Evolutionary conservation across 108 stramenopile genomes (phyloP).

Genomic region (Cyclotella baltica): DNA sequence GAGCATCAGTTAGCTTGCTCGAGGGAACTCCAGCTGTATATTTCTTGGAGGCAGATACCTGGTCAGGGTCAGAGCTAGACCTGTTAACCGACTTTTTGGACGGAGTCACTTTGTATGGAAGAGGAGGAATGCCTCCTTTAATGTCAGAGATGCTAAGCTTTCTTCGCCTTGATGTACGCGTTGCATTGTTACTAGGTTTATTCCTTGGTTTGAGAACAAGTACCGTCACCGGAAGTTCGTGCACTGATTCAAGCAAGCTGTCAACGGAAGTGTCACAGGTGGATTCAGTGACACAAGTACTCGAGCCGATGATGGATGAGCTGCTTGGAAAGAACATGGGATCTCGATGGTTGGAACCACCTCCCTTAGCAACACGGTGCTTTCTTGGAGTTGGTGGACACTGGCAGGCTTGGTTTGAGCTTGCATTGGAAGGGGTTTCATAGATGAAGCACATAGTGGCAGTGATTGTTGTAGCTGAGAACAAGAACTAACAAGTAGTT

Average conservation of each 20-base stretch:
- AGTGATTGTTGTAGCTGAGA: neutral
- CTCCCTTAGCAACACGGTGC: neutral
- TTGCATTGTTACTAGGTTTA: neutral
- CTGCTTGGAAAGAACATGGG: constrained; percentile 26
- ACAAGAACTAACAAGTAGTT: too few relatives aligned
- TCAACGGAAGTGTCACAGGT: constrained; percentile 8
- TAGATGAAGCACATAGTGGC: constrained; percentile 15
- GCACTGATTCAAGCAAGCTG: neutral
- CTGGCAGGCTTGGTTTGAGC: neutral
- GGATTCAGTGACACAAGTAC: neutral
- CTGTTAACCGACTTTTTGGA: neutral
- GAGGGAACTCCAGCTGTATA: neutral
- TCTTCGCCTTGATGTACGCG: neutral
- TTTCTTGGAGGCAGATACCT: neutral
- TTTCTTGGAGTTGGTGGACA: constrained; percentile 10
- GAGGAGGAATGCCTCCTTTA: constrained; percentile 6
- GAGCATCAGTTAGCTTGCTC: neutral
- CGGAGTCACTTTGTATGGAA: neutral
- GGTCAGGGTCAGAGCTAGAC: neutral
- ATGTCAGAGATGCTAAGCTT: neutral
- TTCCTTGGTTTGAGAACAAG: neutral
- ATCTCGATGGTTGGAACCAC: neutral
- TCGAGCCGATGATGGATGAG: constrained; percentile 7
- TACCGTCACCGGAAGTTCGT: neutral
- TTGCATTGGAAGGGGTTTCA: neutral